phyloP scores from a whole-genome alignment of 805 yeast genomes.

The Candida chauliodis region DNA sequence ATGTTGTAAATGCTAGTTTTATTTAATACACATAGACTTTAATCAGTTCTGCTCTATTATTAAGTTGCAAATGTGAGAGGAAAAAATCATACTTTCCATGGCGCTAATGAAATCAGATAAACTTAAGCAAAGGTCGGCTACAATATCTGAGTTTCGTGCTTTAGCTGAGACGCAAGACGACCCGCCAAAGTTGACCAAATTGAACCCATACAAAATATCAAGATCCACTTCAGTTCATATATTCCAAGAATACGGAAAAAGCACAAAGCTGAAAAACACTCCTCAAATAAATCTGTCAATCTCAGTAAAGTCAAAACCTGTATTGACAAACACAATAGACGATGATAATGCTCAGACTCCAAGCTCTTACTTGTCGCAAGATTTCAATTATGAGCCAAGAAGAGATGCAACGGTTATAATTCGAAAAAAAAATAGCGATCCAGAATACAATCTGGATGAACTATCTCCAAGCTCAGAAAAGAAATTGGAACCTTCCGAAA shows the following conservation, averaged over 20 bases:
- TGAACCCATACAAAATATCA: conserved; percentile 9
- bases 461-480: conserved; percentile 4
- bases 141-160: conserved; percentile 7
- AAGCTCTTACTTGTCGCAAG: background rate
- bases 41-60: no score
- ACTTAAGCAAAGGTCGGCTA: conserved; percentile 7
- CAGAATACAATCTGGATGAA: conserved; percentile 4
- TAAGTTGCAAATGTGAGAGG: no score
- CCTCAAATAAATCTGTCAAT: background rate
- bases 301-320: background rate
- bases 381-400: background rate
- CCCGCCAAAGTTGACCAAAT: background rate
- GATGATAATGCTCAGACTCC: conserved; percentile 11
- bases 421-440: conserved; percentile 3
- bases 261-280: background rate
- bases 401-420: conserved; percentile 9
- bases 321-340: conserved; percentile 8
- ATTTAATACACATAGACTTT: no score
- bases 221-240: conserved; percentile 10
- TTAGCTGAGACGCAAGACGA: background rate
- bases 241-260: conserved; percentile 7
- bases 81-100: background rate
- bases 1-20: conserved; percentile 20
- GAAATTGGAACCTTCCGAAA: background rate
- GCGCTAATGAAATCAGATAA: conserved; percentile 1